Conservation (phyloP, 1,139 yeast genomes). For the Pichia sp. region DNA sequence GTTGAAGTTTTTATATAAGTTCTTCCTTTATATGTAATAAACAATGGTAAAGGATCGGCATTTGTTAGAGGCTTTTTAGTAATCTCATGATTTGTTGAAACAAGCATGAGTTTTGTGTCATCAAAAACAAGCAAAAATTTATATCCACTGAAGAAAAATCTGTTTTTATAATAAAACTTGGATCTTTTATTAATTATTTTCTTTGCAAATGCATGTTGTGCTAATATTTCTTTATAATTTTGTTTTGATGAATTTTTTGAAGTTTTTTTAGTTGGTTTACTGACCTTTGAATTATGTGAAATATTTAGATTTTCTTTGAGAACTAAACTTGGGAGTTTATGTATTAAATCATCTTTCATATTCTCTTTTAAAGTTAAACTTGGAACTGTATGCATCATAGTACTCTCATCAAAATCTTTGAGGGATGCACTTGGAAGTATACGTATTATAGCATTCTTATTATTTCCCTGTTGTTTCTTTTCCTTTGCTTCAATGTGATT, state of each 20-base stretch:
- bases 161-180: slow-evolving; percentile 35
- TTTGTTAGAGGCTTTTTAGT: slow-evolving; percentile 13
- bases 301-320: neutral
- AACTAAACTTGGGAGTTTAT: too few species aligned
- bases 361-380: too few species aligned
- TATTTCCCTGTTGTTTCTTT: slow-evolving; percentile 7
- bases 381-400: too few species aligned
- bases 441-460: neutral
- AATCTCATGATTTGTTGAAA: slow-evolving; percentile 20
- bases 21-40: slow-evolving; percentile 14
- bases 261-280: neutral
- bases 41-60: slow-evolving; percentile 18
- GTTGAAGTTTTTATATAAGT: slow-evolving; percentile 21
- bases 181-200: slow-evolving; percentile 21
- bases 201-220: slow-evolving; percentile 20
- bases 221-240: too few species aligned
- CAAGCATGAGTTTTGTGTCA: slow-evolving; percentile 21
- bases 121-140: slow-evolving; percentile 24
- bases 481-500: neutral
- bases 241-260: neutral
- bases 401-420: too few species aligned
- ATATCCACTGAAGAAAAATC: slow-evolving; percentile 33
- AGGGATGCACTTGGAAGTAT: neutral
- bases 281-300: neutral
- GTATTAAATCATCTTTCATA: too few species aligned